Evolutionary conservation across 805 yeast genomes (phyloP).

Genomic region (Nakazawaea populi): DNA sequence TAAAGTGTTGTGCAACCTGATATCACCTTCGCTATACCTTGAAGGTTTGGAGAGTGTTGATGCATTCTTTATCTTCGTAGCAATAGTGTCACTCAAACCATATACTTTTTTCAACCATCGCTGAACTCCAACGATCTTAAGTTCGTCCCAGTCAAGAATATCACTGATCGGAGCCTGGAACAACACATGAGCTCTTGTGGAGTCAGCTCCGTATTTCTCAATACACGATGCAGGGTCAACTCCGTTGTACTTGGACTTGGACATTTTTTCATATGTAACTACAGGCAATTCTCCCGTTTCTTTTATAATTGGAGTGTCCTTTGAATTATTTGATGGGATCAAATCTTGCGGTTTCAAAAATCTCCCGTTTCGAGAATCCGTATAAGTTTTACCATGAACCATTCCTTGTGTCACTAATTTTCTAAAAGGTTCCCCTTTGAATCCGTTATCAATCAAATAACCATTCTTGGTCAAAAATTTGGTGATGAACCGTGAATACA

Average conservation of each 20-base stretch:
- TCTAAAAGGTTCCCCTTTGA: slow-evolving; percentile 74
- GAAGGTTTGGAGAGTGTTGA: too few relatives aligned
- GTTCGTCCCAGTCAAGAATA: slow-evolving; percentile 84
- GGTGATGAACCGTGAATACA: slow-evolving; percentile 81
- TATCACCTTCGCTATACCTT: slow-evolving; percentile 37
- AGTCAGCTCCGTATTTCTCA: slow-evolving; percentile 79
- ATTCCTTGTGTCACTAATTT: slow-evolving; percentile 89
- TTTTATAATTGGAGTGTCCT: slow-evolving; percentile 34
- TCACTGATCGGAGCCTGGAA: slow-evolving; percentile 90
- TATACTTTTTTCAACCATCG: slow-evolving; percentile 75
- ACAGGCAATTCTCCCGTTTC: slow-evolving; percentile 46
- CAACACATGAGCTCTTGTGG: slow-evolving; percentile 86
- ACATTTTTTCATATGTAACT: slow-evolving; percentile 84
- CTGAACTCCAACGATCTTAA: slow-evolving; percentile 78
- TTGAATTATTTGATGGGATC: slow-evolving; percentile 29
- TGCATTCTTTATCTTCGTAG: slow-evolving; percentile 8
- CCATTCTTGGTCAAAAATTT: slow-evolving; percentile 70
- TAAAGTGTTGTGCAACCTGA: slow-evolving; percentile 50
- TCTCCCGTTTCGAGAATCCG: slow-evolving; percentile 64
- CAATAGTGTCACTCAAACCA: slow-evolving; percentile 19
- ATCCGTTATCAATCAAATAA: slow-evolving; percentile 55
- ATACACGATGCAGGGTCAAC: slow-evolving; percentile 85
- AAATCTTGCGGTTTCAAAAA: slow-evolving; percentile 79
- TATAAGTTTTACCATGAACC: slow-evolving; percentile 90
- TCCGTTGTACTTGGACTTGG: slow-evolving; percentile 92